These are phyloP conservation scores for Penicillium angulare DNA, from an alignment of 495 filamentous ascomycete species.

Conservation along the genomic window DNA sequence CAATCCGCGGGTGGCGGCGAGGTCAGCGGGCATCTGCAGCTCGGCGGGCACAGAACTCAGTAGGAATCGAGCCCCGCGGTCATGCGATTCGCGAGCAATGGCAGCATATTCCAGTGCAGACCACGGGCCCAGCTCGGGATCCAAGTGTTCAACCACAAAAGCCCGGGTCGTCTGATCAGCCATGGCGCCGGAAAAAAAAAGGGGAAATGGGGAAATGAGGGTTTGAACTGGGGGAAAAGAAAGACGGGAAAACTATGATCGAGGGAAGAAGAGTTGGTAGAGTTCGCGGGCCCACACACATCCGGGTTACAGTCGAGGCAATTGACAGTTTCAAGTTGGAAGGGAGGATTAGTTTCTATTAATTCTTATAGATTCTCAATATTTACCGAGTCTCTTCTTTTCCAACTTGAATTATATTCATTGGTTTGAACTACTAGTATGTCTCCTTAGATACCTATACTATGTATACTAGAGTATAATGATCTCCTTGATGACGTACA, in stretches of 20 bases:
- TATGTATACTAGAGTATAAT: not conserved
- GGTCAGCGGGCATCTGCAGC: conserved; percentile 62
- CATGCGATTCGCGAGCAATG: conserved; percentile 77
- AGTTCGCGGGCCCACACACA: conserved; percentile 17
- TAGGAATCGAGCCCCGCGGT: conserved; percentile 66
- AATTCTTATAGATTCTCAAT: too few species aligned
- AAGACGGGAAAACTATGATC: conserved; percentile 4
- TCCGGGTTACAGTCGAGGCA: too few species aligned
- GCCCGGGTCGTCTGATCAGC: conserved; percentile 47
- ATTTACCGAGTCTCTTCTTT: too few species aligned
- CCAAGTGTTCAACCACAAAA: conserved; percentile 90
- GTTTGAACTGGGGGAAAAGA: not conserved
- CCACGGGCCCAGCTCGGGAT: conserved; percentile 92
- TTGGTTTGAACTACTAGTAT: too few species aligned
- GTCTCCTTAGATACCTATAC: too few species aligned
- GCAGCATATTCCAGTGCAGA: conserved; percentile 85
- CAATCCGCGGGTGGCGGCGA: conserved; percentile 60
- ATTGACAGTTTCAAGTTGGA: too few species aligned
- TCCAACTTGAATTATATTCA: too few species aligned
- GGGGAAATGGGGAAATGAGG: not conserved
- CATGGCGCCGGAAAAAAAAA: conserved; percentile 20
- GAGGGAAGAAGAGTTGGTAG: not conserved
- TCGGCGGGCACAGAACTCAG: conserved; percentile 75
- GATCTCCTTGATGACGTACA: not conserved
- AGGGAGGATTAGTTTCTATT: too few species aligned